Evolutionary conservation across 768 basidiomycete species (phyloP), one percentile per base, ranked within the genome.

Genomic region (Boletus rubroflammeus): DNA sequence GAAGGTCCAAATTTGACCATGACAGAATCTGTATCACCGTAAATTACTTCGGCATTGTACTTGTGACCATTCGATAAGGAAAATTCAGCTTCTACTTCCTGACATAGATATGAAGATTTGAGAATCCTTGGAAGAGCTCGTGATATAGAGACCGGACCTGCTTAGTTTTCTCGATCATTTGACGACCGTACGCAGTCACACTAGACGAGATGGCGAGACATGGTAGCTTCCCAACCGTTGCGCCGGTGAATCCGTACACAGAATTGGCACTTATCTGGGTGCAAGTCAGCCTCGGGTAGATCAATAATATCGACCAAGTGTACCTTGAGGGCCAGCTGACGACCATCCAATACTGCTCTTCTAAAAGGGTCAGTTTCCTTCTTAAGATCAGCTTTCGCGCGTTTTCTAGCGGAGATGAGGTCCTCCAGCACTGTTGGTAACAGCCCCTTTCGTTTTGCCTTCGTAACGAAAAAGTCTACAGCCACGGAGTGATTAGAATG

Each of bases 111-210:
- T 15, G 28, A 25, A 35, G 5, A 28, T 8, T 23, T 58, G 13
- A 49, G 35, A 29, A 23, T 32, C 5, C 0, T 19, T 3, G 17
- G 9, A 4, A 40, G 14, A 47, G 19, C 23, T 21, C 10, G 7
- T 29, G 29, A 13, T 25, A 13, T 39, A 41, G 5, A 43, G 17
- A 19, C 19, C 77, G 5, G 36, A 87, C 91, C 75, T 87, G 80
- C 70, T 95, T 98, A 2, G 97, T 99, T 68, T 84, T 86, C 70
- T 98, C 96, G 56, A 99, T 98, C 97, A 99, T 99, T 70, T 97
- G 89, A 54, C 97, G 92, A 62, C 97, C 97, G 70, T 97, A 99
- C 0, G 97, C 83, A 1, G 97, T 99, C 39, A 85, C 83, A 73
- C 92, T 94, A 2, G 95, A 98, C 14, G 97, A 98, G 57, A 99